Evolutionary conservation across 1,284 basidiomycete genomes (phyloP).

Genomic region (Microbotryum scabiosae): DNA sequence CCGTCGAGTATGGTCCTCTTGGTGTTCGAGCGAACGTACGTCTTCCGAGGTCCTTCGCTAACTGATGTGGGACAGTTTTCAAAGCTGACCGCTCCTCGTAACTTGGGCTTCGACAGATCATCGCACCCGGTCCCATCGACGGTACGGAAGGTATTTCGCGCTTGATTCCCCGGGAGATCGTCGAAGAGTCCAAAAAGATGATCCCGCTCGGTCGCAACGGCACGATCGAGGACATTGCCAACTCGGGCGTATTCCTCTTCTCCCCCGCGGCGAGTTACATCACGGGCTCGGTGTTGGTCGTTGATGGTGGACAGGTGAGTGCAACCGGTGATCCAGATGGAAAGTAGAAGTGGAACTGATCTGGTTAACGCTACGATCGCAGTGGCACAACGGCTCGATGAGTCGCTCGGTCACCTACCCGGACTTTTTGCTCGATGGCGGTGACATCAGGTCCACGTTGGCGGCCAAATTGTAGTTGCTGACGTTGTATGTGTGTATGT

Average conservation of each 20-base stretch:
- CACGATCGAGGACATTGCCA: slow-evolving; percentile 61
- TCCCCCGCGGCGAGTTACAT: slow-evolving; percentile 66
- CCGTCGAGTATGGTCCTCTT: slow-evolving; percentile 85
- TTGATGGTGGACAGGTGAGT: slow-evolving; percentile 30
- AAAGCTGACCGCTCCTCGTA: background rate
- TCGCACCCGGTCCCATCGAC: slow-evolving; percentile 53
- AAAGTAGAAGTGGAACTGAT: too few relatives aligned
- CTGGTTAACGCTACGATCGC: too few relatives aligned
- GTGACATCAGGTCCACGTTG: background rate
- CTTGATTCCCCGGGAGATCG: slow-evolving; percentile 47
- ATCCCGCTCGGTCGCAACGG: slow-evolving; percentile 61
- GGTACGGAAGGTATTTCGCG: slow-evolving; percentile 76
- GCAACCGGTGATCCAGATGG: too few relatives aligned
- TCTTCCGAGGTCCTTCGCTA: background rate
- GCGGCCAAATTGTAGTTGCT: background rate
- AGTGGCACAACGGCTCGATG: background rate
- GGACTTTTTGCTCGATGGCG: background rate
- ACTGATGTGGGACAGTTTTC: background rate
- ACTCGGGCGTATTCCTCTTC: slow-evolving; percentile 76
- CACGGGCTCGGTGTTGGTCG: slow-evolving; percentile 29
- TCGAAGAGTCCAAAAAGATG: slow-evolving; percentile 5
- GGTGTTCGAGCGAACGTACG: slow-evolving; percentile 84
- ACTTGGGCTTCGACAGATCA: slow-evolving; percentile 2
- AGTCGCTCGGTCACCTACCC: background rate
- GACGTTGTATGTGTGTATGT: background rate